These are phyloP conservation scores for Beauveria caledonica DNA, from an alignment of 2,329 filamentous ascomycete species.

Conservation along the genomic window DNA sequence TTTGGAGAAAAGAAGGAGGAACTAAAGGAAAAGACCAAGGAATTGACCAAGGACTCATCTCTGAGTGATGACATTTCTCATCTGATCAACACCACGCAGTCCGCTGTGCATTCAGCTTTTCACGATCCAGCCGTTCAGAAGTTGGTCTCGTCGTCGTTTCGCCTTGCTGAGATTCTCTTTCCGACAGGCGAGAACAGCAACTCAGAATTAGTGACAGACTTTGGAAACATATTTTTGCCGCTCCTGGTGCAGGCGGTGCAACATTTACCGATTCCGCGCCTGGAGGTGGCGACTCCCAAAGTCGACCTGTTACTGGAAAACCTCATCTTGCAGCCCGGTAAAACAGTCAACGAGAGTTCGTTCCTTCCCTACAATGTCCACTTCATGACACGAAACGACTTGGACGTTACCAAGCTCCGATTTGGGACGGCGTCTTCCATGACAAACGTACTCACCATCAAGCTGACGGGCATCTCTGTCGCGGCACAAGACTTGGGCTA, in stretches of 20 bases:
- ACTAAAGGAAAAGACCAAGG: constrained; percentile 47
- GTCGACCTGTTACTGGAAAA: constrained; percentile 86
- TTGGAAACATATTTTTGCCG: constrained; percentile 68
- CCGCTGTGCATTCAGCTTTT: constrained; percentile 59
- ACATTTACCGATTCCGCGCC: constrained; percentile 78
- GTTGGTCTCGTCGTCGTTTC: constrained; percentile 57
- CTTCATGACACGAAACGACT: constrained; percentile 74
- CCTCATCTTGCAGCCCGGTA: constrained; percentile 79
- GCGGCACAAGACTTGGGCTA: constrained; percentile 84
- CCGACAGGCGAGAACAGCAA: constrained; percentile 40
- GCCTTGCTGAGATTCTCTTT: constrained; percentile 62
- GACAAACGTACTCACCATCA: constrained; percentile 67
- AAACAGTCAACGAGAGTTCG: constrained; percentile 74
- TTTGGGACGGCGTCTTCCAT: constrained; percentile 51
- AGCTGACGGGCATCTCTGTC: constrained; percentile 73
- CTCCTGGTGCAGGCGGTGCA: constrained; percentile 69
- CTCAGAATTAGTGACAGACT: constrained; percentile 3
- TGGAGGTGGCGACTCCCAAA: constrained; percentile 79
- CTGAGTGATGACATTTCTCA: constrained; percentile 66
- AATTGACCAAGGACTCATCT: constrained; percentile 58
- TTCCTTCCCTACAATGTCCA: constrained; percentile 82
- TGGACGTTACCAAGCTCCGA: constrained; percentile 74
- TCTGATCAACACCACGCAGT: constrained; percentile 60
- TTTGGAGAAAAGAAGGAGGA: constrained; percentile 48
- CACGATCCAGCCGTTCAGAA: constrained; percentile 65